Conservation (phyloP, 2,329 filamentous ascomycete genomes). For the Claviceps sp. region DNA sequence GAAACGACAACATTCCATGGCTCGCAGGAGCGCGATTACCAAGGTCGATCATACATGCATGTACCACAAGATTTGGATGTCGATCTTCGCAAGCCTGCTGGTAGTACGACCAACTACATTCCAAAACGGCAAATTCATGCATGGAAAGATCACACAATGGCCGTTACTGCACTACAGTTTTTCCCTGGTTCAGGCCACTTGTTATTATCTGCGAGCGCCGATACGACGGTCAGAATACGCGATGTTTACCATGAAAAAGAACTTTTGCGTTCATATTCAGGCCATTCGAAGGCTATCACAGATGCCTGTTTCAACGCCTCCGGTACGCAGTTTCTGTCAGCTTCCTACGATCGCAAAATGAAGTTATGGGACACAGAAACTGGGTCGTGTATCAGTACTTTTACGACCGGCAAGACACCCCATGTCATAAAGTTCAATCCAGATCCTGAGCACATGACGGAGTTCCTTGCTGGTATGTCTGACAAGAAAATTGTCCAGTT, state of each 20-base stretch:
- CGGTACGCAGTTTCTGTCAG: constrained; percentile 77
- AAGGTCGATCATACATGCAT: constrained; percentile 95
- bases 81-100: constrained; percentile 68
- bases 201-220: constrained; percentile 77
- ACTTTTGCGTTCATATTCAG: constrained; percentile 78
- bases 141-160: constrained; percentile 73
- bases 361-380: constrained; percentile 98
- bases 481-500: constrained; percentile 99
- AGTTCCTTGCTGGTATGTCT: constrained; percentile 93
- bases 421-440: constrained; percentile 94
- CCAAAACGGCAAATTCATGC: constrained; percentile 89
- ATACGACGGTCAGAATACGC: constrained; percentile 85
- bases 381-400: constrained; percentile 73
- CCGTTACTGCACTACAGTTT: constrained; percentile 80
- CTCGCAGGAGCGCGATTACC: constrained; percentile 73
- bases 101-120: constrained; percentile 76
- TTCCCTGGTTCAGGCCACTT: constrained; percentile 82
- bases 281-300: constrained; percentile 80
- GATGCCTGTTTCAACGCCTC: constrained; percentile 76
- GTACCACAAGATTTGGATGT: constrained; percentile 81
- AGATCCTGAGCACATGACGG: constrained; percentile 58
- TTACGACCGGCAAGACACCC: constrained; percentile 86
- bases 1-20: constrained; percentile 88
- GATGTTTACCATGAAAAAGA: constrained; percentile 86
- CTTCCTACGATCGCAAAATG: constrained; percentile 88